Conservation (phyloP, 2,329 filamentous ascomycete species). For the Chaetomiaceae sp. region DNA sequence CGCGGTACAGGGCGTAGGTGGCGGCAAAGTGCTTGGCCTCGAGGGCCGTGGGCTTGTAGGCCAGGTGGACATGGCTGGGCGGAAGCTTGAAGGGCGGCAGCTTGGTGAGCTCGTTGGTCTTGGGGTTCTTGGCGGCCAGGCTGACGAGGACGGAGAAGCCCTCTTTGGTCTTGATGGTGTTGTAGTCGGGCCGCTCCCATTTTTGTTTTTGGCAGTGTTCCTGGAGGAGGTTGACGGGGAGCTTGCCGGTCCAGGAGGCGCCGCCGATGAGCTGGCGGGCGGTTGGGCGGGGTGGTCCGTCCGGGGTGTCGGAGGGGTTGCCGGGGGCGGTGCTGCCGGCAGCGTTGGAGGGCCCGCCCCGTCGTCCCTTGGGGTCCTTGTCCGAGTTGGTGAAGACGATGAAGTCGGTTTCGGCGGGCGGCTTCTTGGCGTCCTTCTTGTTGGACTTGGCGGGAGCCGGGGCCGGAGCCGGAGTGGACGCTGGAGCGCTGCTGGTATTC, state of each 20-base stretch:
- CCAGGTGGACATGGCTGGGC: conserved; percentile 68
- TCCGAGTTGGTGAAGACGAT: conserved; percentile 56
- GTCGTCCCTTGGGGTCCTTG: conserved; percentile 47
- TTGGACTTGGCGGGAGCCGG: conserved; percentile 29
- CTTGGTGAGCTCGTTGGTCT: conserved; percentile 71
- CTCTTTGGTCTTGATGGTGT: conserved; percentile 67
- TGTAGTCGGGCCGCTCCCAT: conserved; percentile 92
- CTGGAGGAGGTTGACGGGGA: conserved; percentile 87
- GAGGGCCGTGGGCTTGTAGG: conserved; percentile 71
- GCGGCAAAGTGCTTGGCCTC: conserved; percentile 93
- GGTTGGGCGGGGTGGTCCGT: conserved; percentile 55
- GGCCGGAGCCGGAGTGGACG: conserved; percentile 31
- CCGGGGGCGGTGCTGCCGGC: conserved; percentile 15
- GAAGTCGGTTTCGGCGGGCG: conserved; percentile 46
- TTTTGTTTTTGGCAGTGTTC: conserved; percentile 95
- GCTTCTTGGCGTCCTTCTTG: conserved; percentile 34
- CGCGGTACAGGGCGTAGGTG: conserved; percentile 83
- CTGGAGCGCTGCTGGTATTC: conserved; percentile 42
- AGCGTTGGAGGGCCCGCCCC: conserved; percentile 26
- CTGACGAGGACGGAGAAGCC: conserved; percentile 80
- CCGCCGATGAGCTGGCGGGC: conserved; percentile 84
- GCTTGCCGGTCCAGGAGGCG: conserved; percentile 93
- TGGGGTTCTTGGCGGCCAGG: conserved; percentile 68
- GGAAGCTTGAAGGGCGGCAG: conserved; percentile 82
- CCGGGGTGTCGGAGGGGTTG: conserved; percentile 15